A percentile compares a stretch with the other conserved stretches of the same genome.
phyloP scores from a whole-genome alignment of 345 rosid genomes.

The Brassica napus region Da-Ae NC_063442.1:8550501-8551000 shows the following conservation, averaged over 20 bases:
- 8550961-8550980: no score
- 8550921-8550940: background rate
- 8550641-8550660: constrained; percentile 9
- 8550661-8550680: background rate
- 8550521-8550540: constrained; percentile 9
- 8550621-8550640: constrained; percentile 29
- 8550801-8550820: background rate
- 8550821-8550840: background rate
- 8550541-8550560: constrained; percentile 32
- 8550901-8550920: background rate
- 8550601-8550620: constrained; percentile 55
- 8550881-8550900: background rate
- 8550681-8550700: background rate
- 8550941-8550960: background rate
- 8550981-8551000: no score
- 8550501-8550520: background rate
- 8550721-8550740: background rate
- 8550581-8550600: constrained; percentile 57
- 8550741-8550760: background rate
- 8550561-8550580: constrained; percentile 44
- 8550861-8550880: background rate
- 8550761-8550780: background rate
- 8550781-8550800: background rate
- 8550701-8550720: background rate
- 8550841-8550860: background rate